Base-by-base conservation (phyloP, 257 asterid genomes). In the Ajuga chamaepitys region DNA sequence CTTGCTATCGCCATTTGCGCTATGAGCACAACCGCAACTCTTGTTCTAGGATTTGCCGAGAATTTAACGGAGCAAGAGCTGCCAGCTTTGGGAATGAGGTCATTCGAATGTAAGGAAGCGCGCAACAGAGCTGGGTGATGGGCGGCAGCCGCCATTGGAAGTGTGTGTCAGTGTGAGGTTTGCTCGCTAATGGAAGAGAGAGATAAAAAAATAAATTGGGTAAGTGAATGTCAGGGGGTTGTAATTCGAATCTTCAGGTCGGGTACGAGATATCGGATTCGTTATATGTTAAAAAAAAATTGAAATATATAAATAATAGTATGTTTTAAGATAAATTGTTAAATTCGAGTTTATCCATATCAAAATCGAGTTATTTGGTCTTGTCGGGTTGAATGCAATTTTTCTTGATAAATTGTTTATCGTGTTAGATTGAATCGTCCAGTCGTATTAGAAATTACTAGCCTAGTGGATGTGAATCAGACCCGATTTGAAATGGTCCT, bases 111-210 rank as follows among this genome's bases (percentile, higher is more conserved):
- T 16, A 71, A 24, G 28, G 70, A 53, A 20, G 63, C 26, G 63
- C 64, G 76, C 52, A 38, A 67, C 16, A 40, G 79, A 10, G 78
- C 26, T 55, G 62, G 41, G 59, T 67, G 64, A 22, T 70, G 8
- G 61, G 78, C 75, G 32, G 75, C 71, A 24, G 84, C 82, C 76
- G 89, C 89, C 89, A 83, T 83, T 53, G 28, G 26, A 62, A 54
- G 56, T 54, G 64, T 2, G 64, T 52, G 50, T 58, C 34, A 1
- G 71, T 26, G 65, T 32, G 66, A 6, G 65, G n/a, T n/a, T 58
- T 28, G 64, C n/a, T 38, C 2, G 57, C 41, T 37, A 13, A 21
- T 17, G 1, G 46, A 25, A 30, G 46, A 7, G 20, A 1, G 11
- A 25, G 24, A 17, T 2, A 5, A 53, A 35, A 32, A 11, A 25